Evolutionary conservation across 768 basidiomycete species (phyloP), one percentile per base, ranked within the genome.

Genomic region (Rhizopogon vesiculosus): DNA sequence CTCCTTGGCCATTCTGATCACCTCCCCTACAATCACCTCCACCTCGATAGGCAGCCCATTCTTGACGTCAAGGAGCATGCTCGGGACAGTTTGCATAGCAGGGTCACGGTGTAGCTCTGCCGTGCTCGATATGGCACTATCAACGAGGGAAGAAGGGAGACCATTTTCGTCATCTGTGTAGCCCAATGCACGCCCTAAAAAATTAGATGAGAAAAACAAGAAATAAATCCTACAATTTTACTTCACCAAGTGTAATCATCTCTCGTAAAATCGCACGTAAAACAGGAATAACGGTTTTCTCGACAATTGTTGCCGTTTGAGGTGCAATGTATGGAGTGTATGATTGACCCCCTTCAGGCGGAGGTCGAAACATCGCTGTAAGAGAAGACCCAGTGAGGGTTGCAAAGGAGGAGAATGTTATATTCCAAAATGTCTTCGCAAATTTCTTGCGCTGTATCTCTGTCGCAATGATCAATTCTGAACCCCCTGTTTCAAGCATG

Each of bases 361-460:
- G 77, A 10, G 74, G 65, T 1, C 79, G 74, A 66, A 81, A 86
- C 29, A 85, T 67, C 1, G 78, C 78, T 3, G 79, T 76, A 38
- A 83, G 70, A 2, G 78, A 74, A 16, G 61, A 76, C 66, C 76
- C 70, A 0, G 79, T 77, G 39, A 87, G 72, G 0, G 83, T 79
- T 0, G 82, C 63, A 52, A 78, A 69, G 7, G 79, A 76, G 1
- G 82, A 78, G 59, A 86, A 79, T 1, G 74, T 72, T 45, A 82
- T 71, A 60, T 85, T 87, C 85, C 81, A 85, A 45, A 85, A 75
- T 60, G 85, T 85, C 71, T 87, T 87, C 2, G 69, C 59, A 57
- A 79, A 87, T 63, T 85, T 86, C 59, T 73, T 65, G 13, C 83
- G 75, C 62, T 85, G 85, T n/a, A 86, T 81, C 58, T 86, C 82